Evolutionary conservation across 345 rosid species (phyloP), one percentile per base, ranked within the genome.

Genomic region (Eucalyptus erythrocorys): DNA sequence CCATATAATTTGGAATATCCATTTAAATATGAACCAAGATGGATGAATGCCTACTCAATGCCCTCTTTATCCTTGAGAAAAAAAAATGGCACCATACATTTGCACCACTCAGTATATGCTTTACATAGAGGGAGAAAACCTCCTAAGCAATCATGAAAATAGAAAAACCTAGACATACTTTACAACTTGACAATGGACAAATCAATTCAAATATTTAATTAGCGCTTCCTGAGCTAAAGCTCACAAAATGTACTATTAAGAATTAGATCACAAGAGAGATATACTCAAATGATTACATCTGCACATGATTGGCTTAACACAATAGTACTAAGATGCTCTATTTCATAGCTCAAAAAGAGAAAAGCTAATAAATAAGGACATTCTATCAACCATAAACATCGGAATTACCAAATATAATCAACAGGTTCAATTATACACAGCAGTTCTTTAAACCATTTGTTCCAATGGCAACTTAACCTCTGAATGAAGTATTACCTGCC

Each of bases 401-500:
- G 1, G 13, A 21, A 37, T 76, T 76, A 21, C 82, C 47, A 22
- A 40, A 76, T 37, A 40, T 40, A 43, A 37, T 76, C 47, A 76
- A 76, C 47, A 76, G 30, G 84, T 21, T 37, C 84, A 40, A 76
- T 30, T 16, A 40, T 21, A 40, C 30, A 42, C 8, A 40, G 84
- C 8, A 40, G 84, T 76, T 21, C 27, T 76, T 76, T 10, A 76
- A 76, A 76, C 84, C 22, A 64, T 32, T 22, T 68, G 27, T n/a
- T 64, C 30, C 47, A 22, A 55, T 30, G 47, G 37, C 45, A 49
- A 88, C 51, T 48, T 32, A 45, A 42, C 81, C 49, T 55, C 55
- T n/a, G 17, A 64, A 47, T 40, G 11, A 53, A 92, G 89, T 30
- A 79, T 93, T 90, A 98, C 99, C 99, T 97, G 93, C 99, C 99